A percentile compares a stretch with the other conserved stretches of the same genome.
phyloP scores from a whole-genome alignment of 2,329 filamentous ascomycete genomes.

The Dactylellina sp. region DNA sequence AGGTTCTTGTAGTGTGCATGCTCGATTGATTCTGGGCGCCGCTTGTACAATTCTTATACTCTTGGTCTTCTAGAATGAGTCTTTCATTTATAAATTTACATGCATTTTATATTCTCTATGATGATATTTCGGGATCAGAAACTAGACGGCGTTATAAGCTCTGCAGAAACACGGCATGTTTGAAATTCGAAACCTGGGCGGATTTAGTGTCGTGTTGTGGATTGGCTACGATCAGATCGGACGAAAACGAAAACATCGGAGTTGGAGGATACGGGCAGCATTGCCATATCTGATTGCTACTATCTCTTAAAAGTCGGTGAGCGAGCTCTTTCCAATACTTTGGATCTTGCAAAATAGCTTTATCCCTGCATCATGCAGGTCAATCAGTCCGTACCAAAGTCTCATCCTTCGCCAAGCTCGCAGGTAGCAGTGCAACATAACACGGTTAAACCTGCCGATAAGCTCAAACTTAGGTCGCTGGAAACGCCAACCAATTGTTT shows the following conservation, averaged over 20 bases:
- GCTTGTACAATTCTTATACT: too few species aligned
- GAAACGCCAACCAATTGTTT: too few species aligned
- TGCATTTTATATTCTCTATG: background rate
- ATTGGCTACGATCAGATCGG: background rate
- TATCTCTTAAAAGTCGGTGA: background rate
- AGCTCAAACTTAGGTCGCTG: conserved; percentile 16
- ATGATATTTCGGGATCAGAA: too few species aligned
- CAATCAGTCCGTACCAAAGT: too few species aligned
- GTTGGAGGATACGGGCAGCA: background rate
- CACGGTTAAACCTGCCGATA: conserved; percentile 7
- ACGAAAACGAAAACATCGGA: background rate
- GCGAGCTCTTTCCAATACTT: background rate
- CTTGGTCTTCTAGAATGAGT: background rate
- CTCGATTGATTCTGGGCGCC: too few species aligned
- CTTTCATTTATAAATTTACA: background rate
- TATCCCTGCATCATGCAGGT: conserved; percentile 17
- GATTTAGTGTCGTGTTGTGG: too few species aligned
- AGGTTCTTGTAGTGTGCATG: too few species aligned
- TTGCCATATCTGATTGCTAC: background rate
- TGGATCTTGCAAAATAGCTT: background rate
- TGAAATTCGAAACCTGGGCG: background rate
- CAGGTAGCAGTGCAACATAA: background rate
- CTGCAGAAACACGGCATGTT: background rate
- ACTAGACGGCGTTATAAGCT: background rate
- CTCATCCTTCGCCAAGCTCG: too few species aligned